phyloP scores from a whole-genome alignment of 768 basidiomycete species.

The Lentinula edodes region DNA sequence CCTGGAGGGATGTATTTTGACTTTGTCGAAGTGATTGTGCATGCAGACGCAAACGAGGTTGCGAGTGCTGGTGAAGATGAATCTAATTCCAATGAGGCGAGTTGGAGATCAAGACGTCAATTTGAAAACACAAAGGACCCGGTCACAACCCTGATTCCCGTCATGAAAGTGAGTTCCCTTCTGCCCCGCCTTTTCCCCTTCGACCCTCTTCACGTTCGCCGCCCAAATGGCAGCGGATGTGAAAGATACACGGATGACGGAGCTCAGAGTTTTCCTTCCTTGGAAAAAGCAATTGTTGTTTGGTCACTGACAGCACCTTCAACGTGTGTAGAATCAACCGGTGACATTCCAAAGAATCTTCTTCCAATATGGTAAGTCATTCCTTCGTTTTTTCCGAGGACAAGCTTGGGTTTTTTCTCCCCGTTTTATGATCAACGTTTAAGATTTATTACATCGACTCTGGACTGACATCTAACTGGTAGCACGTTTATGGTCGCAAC shows the following conservation, averaged over 20 bases:
- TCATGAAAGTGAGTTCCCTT: background rate
- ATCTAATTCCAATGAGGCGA: background rate
- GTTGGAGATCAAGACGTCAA: background rate
- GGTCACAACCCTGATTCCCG: background rate
- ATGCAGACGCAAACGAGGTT: background rate
- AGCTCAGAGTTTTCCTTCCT: background rate
- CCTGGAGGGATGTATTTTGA: slow-evolving; percentile 42
- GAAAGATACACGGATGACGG: too few species aligned
- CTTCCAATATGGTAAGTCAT: slow-evolving; percentile 49
- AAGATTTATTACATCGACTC: background rate
- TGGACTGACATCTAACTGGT: background rate
- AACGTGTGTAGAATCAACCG: slow-evolving; percentile 42
- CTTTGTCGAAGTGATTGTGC: slow-evolving; percentile 15
- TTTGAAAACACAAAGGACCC: background rate
- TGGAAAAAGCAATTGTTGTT: background rate
- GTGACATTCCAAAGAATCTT: slow-evolving; percentile 47
- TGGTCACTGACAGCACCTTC: background rate
- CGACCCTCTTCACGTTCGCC: background rate
- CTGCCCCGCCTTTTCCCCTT: background rate
- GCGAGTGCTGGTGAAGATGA: background rate
- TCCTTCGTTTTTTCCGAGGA: background rate
- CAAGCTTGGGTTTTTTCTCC: background rate
- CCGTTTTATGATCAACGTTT: background rate
- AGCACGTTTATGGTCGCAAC: slow-evolving; percentile 46
- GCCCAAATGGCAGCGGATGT: too few species aligned